Conservation (phyloP, 352 stramenopile species). For the Phytophthora chlamydospora region DNA sequence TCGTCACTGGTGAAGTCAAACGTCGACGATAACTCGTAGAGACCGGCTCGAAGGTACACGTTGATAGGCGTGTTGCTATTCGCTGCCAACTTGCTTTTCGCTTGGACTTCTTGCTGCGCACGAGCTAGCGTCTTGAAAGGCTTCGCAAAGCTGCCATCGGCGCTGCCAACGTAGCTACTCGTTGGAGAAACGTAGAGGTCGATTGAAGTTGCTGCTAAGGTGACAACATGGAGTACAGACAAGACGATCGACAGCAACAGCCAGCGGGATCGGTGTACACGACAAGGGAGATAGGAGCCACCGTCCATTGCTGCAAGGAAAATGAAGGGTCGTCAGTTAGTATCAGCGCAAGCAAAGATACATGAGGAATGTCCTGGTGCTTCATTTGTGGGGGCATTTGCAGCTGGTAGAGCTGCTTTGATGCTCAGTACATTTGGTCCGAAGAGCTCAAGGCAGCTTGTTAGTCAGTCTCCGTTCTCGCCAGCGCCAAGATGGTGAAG, state of each 20-base stretch:
- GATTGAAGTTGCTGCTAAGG: conserved; percentile 23
- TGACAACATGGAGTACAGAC: conserved; percentile 3
- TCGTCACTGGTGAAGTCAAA: conserved; percentile 60
- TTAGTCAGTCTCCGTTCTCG: conserved; percentile 62
- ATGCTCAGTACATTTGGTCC: conserved; percentile 13
- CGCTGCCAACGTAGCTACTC: conserved; percentile 48
- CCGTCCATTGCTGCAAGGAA: neutral
- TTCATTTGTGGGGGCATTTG: conserved; percentile 20
- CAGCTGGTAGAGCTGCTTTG: conserved; percentile 9
- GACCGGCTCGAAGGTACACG: conserved; percentile 60
- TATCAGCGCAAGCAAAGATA: conserved; percentile 11
- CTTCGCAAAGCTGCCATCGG: conserved; percentile 47
- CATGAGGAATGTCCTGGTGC: neutral
- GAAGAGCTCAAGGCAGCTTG: neutral
- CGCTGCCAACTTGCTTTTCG: conserved; percentile 24
- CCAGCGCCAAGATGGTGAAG: conserved; percentile 95
- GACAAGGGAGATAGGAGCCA: neutral
- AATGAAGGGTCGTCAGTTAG: neutral
- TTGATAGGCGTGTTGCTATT: conserved; percentile 50
- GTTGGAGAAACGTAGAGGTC: conserved; percentile 59
- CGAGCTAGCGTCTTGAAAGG: conserved; percentile 64
- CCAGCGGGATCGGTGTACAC: neutral
- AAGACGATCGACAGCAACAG: conserved; percentile 3
- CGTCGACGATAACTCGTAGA: conserved; percentile 58
- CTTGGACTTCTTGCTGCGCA: conserved; percentile 47